A percentile compares a stretch with the other conserved stretches of the same genome.
These are phyloP conservation scores for Brassica hybrid DNA, from an alignment of 441 rosid species.

Conservation along the genomic window DNA sequence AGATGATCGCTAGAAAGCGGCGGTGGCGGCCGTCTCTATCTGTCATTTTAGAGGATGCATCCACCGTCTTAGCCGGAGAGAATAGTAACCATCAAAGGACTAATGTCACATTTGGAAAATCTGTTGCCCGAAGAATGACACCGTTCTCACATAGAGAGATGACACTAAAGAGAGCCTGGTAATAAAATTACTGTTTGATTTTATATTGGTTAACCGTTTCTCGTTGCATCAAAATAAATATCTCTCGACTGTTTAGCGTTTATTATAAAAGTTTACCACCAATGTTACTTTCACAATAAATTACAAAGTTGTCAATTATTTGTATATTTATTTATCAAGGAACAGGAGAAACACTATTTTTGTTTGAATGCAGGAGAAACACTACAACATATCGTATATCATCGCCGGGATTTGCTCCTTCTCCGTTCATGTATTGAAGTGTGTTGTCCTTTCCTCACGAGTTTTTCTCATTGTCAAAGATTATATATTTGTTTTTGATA, in stretches of 20 bases:
- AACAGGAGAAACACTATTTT: background rate
- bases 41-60: conserved; percentile 5
- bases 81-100: background rate
- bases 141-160: background rate
- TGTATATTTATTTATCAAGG: background rate
- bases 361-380: conserved; percentile 14
- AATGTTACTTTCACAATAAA: background rate
- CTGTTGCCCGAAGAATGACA: background rate
- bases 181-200: background rate
- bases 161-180: background rate
- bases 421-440: conserved; percentile 27
- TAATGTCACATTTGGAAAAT: background rate
- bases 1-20: background rate
- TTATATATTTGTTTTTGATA: background rate
- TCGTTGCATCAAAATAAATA: background rate
- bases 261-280: background rate
- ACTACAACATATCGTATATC: background rate
- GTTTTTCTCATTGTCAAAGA: background rate
- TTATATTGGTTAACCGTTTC: background rate
- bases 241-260: background rate
- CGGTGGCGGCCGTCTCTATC: conserved; percentile 8
- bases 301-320: background rate
- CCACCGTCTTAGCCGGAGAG: conserved; percentile 5
- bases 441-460: background rate
- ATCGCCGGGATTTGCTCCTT: conserved; percentile 22